phyloP scores from a whole-genome alignment of 2,329 filamentous ascomycete genomes.

The Penicillium sp. region DNA sequence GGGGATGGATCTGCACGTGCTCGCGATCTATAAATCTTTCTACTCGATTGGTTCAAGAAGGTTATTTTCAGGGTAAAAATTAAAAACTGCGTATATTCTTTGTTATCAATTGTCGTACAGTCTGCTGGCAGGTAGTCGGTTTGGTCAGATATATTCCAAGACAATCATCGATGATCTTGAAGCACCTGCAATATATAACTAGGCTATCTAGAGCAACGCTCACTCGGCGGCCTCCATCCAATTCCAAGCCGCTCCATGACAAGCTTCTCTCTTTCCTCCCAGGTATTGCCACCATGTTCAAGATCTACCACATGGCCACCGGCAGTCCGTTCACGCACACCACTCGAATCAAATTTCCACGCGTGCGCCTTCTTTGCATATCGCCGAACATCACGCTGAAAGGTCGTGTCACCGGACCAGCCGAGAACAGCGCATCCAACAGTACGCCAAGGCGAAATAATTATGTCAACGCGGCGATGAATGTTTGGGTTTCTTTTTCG shows the following conservation, averaged over 20 bases:
- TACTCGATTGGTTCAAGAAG: too few relatives aligned
- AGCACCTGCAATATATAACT: too few relatives aligned
- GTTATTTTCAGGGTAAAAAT: too few relatives aligned
- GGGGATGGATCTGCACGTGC: conserved; percentile 8
- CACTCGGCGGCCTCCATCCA: conserved; percentile 58
- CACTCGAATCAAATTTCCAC: conserved; percentile 89
- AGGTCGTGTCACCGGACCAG: conserved; percentile 85
- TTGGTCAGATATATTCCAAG: too few relatives aligned
- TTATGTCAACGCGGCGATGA: conserved; percentile 86
- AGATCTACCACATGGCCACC: conserved; percentile 66
- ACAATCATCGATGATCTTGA: too few relatives aligned
- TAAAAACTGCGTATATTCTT: too few relatives aligned
- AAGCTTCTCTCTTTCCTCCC: conserved; percentile 67
- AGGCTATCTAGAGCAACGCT: conserved; percentile 49
- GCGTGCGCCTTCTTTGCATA: conserved; percentile 67
- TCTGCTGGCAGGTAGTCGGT: too few relatives aligned
- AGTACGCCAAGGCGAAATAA: conserved; percentile 81
- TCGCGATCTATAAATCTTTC: too few relatives aligned
- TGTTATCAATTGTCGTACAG: too few relatives aligned
- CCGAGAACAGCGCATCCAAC: conserved; percentile 81
- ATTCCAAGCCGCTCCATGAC: conserved; percentile 74
- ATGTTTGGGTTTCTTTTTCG: conserved; percentile 58
- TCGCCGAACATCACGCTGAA: conserved; percentile 74
- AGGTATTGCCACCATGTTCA: conserved; percentile 50
- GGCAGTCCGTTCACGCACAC: conserved; percentile 61